Evolutionary conservation across 1,284 basidiomycete genomes (phyloP), one percentile per base, ranked within the genome.

Genomic region (Apiotrichum domesticum): DNA sequence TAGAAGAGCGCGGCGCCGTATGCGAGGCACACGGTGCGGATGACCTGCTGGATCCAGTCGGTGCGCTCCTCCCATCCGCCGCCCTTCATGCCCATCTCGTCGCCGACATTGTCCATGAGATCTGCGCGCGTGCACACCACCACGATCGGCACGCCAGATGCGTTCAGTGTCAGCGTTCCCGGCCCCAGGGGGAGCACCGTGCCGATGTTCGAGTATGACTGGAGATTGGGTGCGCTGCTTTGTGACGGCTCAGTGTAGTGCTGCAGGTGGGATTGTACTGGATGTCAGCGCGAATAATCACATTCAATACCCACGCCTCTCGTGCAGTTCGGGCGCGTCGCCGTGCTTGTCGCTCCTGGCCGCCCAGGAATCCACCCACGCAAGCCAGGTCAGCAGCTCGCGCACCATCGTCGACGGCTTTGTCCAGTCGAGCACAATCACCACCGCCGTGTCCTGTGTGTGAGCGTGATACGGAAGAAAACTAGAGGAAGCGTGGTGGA

Each of bases 391-490:
- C 58, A 88, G 79, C 5, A 98, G 79, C 68, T 98, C 88, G n/a
- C 68, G 54, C 39, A 74, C 73, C 75, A 98, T 97, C 0, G 85
- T 84, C 84, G 89, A 92, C 0, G 95, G 95, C 64, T 84, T 83
- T 64, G 91, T 92, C 95, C 94, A 98, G 74, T 98, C 95, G n/a
- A 98, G 80, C 0, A 87, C 83, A 65, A 98, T 88, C 65, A 97
- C 79, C 49, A 93, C 84, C 11, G 92, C 80, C 0, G 90, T 88
- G 67, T 95, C 87, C 40, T 85, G 81, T 8, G 21, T 10, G 35
- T 54, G 33, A 52, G 52, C 21, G 21, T 21, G 21, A 21, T 21
- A 21, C 21, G 21, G 21, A 21, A 21, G 21, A 21, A 21, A 21
- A 21, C 21, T 21, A 21, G 21, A 21, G 21, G 21, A 21, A 21